Percentiles rank a stretch among this genome's conserved stretches.
Evolutionary conservation across 495 filamentous ascomycete species (phyloP).

Genomic region (Tuber calosporum): DNA sequence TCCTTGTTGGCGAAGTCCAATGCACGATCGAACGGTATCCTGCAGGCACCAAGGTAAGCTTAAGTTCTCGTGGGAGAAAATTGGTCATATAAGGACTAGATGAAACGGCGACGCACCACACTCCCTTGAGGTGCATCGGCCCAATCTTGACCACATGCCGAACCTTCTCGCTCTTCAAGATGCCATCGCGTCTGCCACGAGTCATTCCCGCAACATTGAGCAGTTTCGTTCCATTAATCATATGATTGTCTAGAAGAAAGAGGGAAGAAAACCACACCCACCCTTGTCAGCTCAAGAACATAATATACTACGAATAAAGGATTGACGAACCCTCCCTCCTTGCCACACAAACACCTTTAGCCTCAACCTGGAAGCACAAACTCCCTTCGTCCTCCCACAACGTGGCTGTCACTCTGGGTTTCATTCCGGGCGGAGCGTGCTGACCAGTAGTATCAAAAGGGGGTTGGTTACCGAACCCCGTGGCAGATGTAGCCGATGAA

Average conservation of each 20-base stretch:
- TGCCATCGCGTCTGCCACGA: constrained; percentile 86
- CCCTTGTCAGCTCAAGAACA: constrained; percentile 24
- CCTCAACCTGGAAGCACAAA: constrained; percentile 95
- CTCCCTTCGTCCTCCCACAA: constrained; percentile 98
- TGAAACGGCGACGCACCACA: constrained; percentile 63
- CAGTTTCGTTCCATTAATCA: constrained; percentile 98
- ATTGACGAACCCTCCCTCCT: constrained; percentile 71
- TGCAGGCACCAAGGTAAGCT: constrained; percentile 43
- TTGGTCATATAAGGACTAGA: constrained; percentile 13
- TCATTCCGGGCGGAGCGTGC: constrained; percentile 88
- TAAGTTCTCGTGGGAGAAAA: constrained; percentile 23
- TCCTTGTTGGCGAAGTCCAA: constrained; percentile 99
- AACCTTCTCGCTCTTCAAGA: constrained; percentile 94
- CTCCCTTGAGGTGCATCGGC: constrained; percentile 97
- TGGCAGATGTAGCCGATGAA: constrained; percentile 45
- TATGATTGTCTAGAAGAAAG: constrained; percentile 79
- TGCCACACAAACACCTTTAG: constrained; percentile 91
- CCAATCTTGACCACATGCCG: constrained; percentile 98
- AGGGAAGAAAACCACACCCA: neutral
- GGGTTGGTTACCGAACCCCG: constrained; percentile 51
- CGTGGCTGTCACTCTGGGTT: constrained; percentile 94
- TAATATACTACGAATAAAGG: constrained; percentile 7
- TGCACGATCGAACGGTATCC: constrained; percentile 96
- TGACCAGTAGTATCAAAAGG: constrained; percentile 87
- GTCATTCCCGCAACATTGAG: constrained; percentile 98